These are phyloP conservation scores for Corinectria fuckeliana DNA, from an alignment of 2,329 filamentous ascomycete genomes.

Conservation along the genomic window DNA sequence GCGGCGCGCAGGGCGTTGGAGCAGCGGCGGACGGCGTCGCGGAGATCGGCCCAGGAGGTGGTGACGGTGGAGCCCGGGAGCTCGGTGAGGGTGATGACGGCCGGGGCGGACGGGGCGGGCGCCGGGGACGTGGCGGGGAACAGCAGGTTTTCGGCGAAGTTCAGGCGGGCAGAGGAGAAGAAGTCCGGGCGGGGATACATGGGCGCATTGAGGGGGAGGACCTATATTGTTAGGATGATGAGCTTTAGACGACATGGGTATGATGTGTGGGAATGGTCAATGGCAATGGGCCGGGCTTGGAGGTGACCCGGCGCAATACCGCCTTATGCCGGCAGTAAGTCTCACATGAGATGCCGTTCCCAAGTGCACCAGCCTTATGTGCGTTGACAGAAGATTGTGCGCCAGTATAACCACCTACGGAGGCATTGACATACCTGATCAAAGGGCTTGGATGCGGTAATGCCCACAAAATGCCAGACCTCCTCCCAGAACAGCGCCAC, in stretches of 20 bases:
- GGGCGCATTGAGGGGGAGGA: constrained; percentile 68
- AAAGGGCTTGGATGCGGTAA: constrained; percentile 71
- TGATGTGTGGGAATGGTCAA: not conserved
- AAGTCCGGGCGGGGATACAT: constrained; percentile 91
- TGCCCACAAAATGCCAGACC: constrained; percentile 81
- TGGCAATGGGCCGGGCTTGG: not conserved
- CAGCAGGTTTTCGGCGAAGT: constrained; percentile 95
- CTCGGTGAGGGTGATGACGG: constrained; percentile 85
- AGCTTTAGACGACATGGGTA: not conserved
- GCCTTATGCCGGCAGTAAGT: not conserved
- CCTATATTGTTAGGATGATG: constrained; percentile 53
- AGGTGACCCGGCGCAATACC: not conserved
- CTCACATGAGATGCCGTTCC: constrained; percentile 17
- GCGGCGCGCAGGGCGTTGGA: constrained; percentile 72
- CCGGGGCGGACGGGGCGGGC: constrained; percentile 63
- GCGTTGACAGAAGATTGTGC: not conserved
- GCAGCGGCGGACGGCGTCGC: constrained; percentile 77
- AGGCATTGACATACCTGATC: constrained; percentile 56
- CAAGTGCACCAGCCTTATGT: not conserved
- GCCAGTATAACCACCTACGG: not conserved
- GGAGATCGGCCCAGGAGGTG: constrained; percentile 78
- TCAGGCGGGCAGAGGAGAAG: constrained; percentile 79
- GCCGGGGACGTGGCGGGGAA: constrained; percentile 64
- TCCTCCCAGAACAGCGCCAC: constrained; percentile 82
- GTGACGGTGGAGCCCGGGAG: constrained; percentile 61